Base-by-base conservation (phyloP, 257 asterid species). In the Penstemon eatonii region DNA sequence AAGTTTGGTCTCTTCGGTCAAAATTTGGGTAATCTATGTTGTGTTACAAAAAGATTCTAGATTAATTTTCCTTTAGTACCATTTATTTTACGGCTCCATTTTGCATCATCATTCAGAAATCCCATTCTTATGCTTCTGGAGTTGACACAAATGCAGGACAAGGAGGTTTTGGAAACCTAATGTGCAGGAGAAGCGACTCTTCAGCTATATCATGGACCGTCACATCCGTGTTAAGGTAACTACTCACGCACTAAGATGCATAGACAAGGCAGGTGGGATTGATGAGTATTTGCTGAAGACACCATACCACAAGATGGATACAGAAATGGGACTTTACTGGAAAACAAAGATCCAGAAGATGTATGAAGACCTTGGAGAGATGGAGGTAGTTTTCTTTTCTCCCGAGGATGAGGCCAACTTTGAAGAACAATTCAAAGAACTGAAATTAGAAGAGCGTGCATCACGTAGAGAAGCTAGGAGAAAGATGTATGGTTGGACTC, bases 181-280 rank as follows among this genome's bases (percentile, higher is more conserved):
- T 66, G 96, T 90, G 19, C 96, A 93, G 73, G 92, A 81, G 41
- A 93, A 93, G 74, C 83, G 96, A 38, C 96, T 93, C 56, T 93
- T 90, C 87, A 93, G 96, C 82, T 90, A 93, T 77, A 80, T 89
- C 66, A 73, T 86, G 62, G 99, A 93, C 68, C 87, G 95, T n/a
- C 94, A 88, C 53, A 77, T 90, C 65, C 92, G 95, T 6, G 84
- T 90, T 49, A 90, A 93, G 78, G 96, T 90, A 15, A 85, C 94
- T 25, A 93, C 96, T 60, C 97, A 93, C 65, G 97, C 99, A 1
- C 80, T 93, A 8, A 94, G 99, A 13, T 90, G 99, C 88, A 90
- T 93, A 78, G 99, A 90, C 86, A 88, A 84, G 85, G 99, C 95
- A 10, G 96, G 99, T 11, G 99, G 99, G 43, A 76, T 93, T 56